A percentile compares a stretch with the other conserved stretches of the same genome.
Conservation (phyloP, 75 land plant genomes). For the Sequoia sempervirens region DNA sequence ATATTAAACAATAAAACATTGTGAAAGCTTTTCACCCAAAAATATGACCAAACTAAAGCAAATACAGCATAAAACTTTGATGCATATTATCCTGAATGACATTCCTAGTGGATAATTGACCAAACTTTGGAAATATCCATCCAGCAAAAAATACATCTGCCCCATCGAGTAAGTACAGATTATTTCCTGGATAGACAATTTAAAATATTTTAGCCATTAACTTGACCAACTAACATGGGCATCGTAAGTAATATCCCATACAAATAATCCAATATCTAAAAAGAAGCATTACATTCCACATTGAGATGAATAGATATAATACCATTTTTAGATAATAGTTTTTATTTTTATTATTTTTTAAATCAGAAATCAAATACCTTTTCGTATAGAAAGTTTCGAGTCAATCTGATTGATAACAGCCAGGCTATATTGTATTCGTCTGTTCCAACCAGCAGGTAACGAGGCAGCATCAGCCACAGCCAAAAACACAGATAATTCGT, state of each 20-base stretch:
- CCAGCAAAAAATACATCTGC: too few relatives aligned
- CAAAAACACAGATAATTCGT: constrained; percentile 84
- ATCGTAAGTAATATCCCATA: not conserved
- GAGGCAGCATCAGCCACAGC: constrained; percentile 83
- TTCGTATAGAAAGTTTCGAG: constrained; percentile 61
- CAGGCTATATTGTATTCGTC: constrained; percentile 87
- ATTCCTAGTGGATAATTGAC: not conserved
- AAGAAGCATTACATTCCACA: not conserved
- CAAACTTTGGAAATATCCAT: too few relatives aligned
- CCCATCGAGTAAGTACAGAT: too few relatives aligned
- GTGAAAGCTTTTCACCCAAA: too few relatives aligned
- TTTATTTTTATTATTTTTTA: not conserved
- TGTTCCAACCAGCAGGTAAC: constrained; percentile 89
- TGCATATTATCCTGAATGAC: not conserved
- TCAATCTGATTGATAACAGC: constrained; percentile 81
- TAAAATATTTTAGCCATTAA: not conserved
- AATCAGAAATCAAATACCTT: constrained; percentile 40
- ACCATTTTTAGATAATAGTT: too few relatives aligned
- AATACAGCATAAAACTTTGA: too few relatives aligned
- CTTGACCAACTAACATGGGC: not conserved
- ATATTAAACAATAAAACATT: too few relatives aligned
- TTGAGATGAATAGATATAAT: not conserved
- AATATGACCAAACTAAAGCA: not conserved
- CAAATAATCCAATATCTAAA: not conserved
- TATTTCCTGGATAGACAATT: too few relatives aligned